Evolutionary conservation across 208 protist genomes (phyloP).

Genomic region (Trypanosoma cruzi): DNA sequence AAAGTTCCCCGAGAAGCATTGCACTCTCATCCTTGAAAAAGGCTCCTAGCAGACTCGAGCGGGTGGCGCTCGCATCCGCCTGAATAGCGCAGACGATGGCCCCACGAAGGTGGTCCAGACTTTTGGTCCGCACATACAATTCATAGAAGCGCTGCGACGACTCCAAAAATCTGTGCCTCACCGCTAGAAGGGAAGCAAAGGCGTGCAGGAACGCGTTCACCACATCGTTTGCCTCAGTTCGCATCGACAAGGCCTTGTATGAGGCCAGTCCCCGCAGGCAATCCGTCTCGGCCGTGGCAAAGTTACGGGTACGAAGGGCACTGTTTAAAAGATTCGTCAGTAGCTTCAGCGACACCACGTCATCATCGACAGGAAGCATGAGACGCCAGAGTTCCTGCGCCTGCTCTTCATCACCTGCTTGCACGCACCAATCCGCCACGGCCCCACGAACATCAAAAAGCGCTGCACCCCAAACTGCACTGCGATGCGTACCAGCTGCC

Average conservation of each 20-base stretch:
- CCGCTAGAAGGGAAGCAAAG: slow-evolving; percentile 76
- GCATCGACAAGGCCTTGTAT: slow-evolving; percentile 36
- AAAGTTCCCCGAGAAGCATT: slow-evolving; percentile 48
- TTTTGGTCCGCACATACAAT: slow-evolving; percentile 44
- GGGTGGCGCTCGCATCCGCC: slow-evolving; percentile 80
- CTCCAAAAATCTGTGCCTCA: slow-evolving; percentile 72
- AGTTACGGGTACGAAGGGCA: slow-evolving; percentile 73
- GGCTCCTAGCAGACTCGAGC: slow-evolving; percentile 81
- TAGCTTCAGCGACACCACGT: slow-evolving; percentile 56
- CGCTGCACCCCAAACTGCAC: slow-evolving; percentile 9
- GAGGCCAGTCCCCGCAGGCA: slow-evolving; percentile 75
- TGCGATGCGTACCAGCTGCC: neutral
- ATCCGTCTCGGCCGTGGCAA: slow-evolving; percentile 55
- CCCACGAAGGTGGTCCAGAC: slow-evolving; percentile 46
- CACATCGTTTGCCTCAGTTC: slow-evolving; percentile 40
- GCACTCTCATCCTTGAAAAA: slow-evolving; percentile 85
- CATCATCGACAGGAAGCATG: slow-evolving; percentile 26
- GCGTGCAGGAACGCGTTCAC: slow-evolving; percentile 59
- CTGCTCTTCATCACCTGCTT: slow-evolving; percentile 24
- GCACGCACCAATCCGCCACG: slow-evolving; percentile 32
- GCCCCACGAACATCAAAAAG: slow-evolving; percentile 26
- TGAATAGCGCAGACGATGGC: slow-evolving; percentile 92
- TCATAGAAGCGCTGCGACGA: slow-evolving; percentile 91
- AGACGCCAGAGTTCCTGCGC: slow-evolving; percentile 26
- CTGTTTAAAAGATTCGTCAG: slow-evolving; percentile 78